These are phyloP conservation scores for Brassica balearica DNA, from an alignment of 441 rosid species.

Conservation along the genomic window DNA sequence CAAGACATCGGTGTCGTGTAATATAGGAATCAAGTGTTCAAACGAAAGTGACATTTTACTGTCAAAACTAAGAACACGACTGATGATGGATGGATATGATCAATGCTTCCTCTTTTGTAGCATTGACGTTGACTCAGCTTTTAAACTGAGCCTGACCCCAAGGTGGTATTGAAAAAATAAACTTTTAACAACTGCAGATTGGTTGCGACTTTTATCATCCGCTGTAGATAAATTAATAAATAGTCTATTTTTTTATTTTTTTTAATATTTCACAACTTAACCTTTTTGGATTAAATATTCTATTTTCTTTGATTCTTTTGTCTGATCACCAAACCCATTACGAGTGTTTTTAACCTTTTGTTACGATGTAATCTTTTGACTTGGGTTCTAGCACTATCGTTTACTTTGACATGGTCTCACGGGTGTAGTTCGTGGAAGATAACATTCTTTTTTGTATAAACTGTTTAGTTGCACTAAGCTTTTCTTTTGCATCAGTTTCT, in stretches of 20 bases:
- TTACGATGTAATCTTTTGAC: constrained; percentile 40
- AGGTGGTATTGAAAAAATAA: constrained; percentile 2
- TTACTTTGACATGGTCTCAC: constrained; percentile 44
- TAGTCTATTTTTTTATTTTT: not conserved
- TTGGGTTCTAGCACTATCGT: constrained; percentile 35
- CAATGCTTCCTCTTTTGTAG: constrained; percentile 43
- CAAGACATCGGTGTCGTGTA: constrained; percentile 29
- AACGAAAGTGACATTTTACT: constrained; percentile 35
- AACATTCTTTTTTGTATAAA: constrained; percentile 11
- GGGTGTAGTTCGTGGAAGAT: constrained; percentile 31
- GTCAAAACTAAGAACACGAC: constrained; percentile 29
- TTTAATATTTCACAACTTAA: not conserved
- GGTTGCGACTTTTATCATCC: constrained; percentile 29
- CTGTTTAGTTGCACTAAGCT: constrained; percentile 19
- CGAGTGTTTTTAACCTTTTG: not conserved
- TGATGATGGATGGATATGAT: constrained; percentile 6
- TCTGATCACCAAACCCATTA: constrained; percentile 48
- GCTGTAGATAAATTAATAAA: not conserved
- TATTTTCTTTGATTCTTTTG: constrained; percentile 5
- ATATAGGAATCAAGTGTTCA: constrained; percentile 29
- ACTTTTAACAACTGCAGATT: constrained; percentile 35
- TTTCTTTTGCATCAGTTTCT: not conserved
- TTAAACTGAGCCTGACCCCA: constrained; percentile 24
- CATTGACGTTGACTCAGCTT: constrained; percentile 47
- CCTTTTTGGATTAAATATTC: not conserved